Conservation (phyloP, 23 red algal genomes). For the Pyropia haitanensis region DNA sequence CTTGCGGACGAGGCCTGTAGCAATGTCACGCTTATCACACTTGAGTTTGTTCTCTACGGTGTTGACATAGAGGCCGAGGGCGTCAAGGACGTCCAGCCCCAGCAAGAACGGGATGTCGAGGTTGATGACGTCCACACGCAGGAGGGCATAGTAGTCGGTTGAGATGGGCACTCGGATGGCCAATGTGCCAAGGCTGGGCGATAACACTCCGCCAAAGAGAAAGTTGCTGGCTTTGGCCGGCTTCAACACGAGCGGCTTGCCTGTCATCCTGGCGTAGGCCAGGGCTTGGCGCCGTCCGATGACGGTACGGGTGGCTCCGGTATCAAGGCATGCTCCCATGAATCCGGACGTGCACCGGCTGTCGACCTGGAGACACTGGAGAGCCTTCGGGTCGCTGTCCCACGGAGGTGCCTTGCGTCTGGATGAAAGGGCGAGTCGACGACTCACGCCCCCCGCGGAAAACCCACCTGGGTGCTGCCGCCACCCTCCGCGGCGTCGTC, state of each 20-base stretch:
- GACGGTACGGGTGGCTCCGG: conserved; percentile 6
- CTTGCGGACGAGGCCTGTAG: not conserved
- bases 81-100: conserved; percentile 16
- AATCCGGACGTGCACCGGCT: too few relatives aligned
- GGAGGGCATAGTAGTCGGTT: not conserved
- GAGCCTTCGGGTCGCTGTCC: too few relatives aligned
- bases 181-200: not conserved
- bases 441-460: too few relatives aligned
- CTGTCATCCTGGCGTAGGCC: not conserved
- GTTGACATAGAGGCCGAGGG: conserved; percentile 1
- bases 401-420: too few relatives aligned
- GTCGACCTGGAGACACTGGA: too few relatives aligned
- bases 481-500: too few relatives aligned
- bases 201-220: not conserved
- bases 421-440: too few relatives aligned
- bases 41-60: conserved; percentile 6
- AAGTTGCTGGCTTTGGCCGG: not conserved
- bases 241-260: not conserved
- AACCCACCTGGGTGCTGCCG: too few relatives aligned
- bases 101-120: conserved; percentile 7
- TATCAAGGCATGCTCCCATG: conserved; percentile 9
- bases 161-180: conserved; percentile 4
- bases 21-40: not conserved
- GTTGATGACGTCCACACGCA: conserved; percentile 18
- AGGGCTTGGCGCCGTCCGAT: conserved; percentile 1